Evolutionary conservation across 805 yeast genomes (phyloP), one percentile per base, ranked within the genome.

Genomic region (Pichia exigua): DNA sequence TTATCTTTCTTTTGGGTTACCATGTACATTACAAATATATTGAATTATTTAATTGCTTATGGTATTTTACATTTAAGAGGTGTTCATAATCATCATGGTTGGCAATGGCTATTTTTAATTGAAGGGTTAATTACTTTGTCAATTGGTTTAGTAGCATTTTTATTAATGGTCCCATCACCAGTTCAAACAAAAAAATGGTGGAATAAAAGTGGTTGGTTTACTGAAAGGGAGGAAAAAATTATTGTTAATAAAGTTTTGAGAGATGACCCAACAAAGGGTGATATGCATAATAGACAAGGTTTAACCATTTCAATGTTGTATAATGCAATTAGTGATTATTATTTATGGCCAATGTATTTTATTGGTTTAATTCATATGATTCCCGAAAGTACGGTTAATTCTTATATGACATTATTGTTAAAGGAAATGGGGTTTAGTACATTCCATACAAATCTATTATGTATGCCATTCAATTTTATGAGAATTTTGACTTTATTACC

Each of bases 51-150:
- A 22, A 44, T 62, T 42, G 70, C 81, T 0, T 77, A 72, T 55
- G 88, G 81, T 2, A 64, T 83, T 41, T 68, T 81, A 47, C 72
- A 72, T 50, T 66, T 83, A 64, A 40, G 77, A 30, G 81, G 79
- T n/a, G 53, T 59, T 1, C 54, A 57, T n/a, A 74, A 78, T 6
- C 65, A 69, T 61, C 66, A 65, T 10, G 84, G 85, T 22, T 84
- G 89, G 89, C 71, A 76, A 48, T 84, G 83, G 81, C 67, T 84
- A 22, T 84, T 84, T 56, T 60, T 84, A 20, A 71, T 85, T 49
- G 87, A 83, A 61, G 89, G 90, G 4, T 48, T 74, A 7, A 58
- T 81, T 44, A 82, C 89, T 2, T 63, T 82, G 6, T 20, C 61
- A 2, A 71, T 84, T 55, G 89, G 88, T 1, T 64, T 68, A 47